A percentile compares a stretch with the other conserved stretches of the same genome.
phyloP scores from a whole-genome alignment of 148 eudicot genomes.

The Suaeda aralocaspica region DNA sequence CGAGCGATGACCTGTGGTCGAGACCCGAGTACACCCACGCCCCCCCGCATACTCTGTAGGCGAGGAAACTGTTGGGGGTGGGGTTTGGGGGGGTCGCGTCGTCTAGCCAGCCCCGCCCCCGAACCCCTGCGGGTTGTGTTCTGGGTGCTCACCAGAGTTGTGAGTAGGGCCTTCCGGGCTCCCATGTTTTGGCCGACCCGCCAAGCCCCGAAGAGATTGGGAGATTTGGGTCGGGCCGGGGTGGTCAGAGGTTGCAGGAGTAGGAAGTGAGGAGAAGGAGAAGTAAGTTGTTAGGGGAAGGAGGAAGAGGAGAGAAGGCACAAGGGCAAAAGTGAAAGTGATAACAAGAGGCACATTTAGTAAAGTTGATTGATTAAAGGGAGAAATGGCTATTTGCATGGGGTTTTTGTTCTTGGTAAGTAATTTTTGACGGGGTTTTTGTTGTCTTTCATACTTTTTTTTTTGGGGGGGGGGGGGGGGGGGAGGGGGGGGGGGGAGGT shows the following conservation, averaged over 20 bases:
- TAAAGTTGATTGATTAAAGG: neutral
- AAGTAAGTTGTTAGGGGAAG: conserved; percentile 20
- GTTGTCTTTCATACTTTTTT: neutral
- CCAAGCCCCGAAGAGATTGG: conserved; percentile 59
- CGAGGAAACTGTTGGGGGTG: conserved; percentile 34
- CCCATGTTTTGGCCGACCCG: conserved; percentile 69
- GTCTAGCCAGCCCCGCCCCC: conserved; percentile 78
- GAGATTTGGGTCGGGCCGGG: conserved; percentile 44
- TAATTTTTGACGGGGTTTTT: neutral
- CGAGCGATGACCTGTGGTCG: conserved; percentile 35
- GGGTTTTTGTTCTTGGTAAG: neutral
- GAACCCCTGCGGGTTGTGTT: conserved; percentile 49
- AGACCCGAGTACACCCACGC: conserved; percentile 22
- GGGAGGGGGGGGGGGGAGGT: too few species aligned
- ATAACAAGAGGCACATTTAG: neutral
- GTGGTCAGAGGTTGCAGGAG: conserved; percentile 13
- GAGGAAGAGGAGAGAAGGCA: neutral
- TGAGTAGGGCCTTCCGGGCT: conserved; percentile 34
- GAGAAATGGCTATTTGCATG: neutral
- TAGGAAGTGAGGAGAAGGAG: conserved; percentile 14
- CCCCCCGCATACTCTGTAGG: conserved; percentile 38
- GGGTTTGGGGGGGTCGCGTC: conserved; percentile 17
- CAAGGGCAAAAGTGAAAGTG: neutral
- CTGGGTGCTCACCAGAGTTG: conserved; percentile 72
- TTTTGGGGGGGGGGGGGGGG: too few species aligned